Base-by-base conservation (phyloP, 2,329 filamentous ascomycete genomes). In the Juglanconis juglandina region DNA sequence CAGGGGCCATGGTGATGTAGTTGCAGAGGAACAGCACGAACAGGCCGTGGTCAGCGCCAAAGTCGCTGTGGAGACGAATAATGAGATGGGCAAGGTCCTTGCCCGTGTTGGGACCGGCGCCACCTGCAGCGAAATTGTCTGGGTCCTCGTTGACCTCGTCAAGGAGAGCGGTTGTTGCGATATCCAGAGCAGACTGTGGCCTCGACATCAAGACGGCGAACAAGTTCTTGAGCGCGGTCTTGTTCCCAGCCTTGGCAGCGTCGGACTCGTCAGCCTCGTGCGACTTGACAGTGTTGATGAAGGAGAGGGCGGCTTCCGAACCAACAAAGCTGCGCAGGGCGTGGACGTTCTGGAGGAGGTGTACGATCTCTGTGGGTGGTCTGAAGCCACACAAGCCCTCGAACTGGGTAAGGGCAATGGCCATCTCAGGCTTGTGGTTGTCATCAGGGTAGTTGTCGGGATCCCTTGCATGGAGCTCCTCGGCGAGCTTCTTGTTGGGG, bases 391-490 rank as follows among this genome's bases (percentile, higher is more conserved):
- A 99, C 39, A 99, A 84, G 0, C 95, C 95, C 72, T 98, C 94
- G 67, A 99, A 99, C 0, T 92, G 89, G 1, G 95, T 98, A 69
- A 99, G 89, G 64, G 95, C 95, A 74, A 99, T 96, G 64, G 95
- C 93, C 95, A 99, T 99, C 77, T 99, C 95, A 39, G 95, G 95
- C 79, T 99, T 99, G 82, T 99, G 95, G 79, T 99, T 99, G 79
- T 98, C 94, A 80, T 99, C 92, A 60, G 94, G 95, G 72, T 99
- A 99, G 80, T 99, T 96, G 77, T 91, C 91, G 53, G 92, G 84
- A 71, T 99, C 94, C 64, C 83, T 87, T 44, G 87, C 85, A 74
- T 98, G 95, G 35, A 99, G 81, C 72, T 92, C 79, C 77, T 96
- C 94, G 55, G 95, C 95, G 13, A 96, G 87, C 76, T 90, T 91